phyloP scores from a whole-genome alignment of 495 filamentous ascomycete species.

The Corynascus novoguineensis region DNA sequence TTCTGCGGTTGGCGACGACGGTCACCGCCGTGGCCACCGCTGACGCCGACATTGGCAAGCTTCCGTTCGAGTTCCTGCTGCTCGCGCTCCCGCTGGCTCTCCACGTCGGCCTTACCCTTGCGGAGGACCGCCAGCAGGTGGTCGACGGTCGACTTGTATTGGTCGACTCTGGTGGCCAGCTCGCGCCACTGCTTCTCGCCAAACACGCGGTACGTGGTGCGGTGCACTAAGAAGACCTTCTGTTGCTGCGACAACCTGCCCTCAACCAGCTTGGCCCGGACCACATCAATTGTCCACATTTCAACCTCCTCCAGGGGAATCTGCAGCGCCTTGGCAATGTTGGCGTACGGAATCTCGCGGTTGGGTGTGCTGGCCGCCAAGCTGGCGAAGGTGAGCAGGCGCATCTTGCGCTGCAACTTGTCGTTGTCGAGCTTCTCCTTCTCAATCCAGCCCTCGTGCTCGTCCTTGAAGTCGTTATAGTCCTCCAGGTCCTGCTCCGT shows the following conservation, averaged over 20 bases:
- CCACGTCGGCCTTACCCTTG: slow-evolving; percentile 65
- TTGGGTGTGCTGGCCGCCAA: slow-evolving; percentile 75
- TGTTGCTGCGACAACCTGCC: slow-evolving; percentile 88
- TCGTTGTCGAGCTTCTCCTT: slow-evolving; percentile 58
- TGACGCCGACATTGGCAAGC: slow-evolving; percentile 39
- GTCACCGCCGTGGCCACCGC: slow-evolving; percentile 25
- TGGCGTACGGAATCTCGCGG: slow-evolving; percentile 76
- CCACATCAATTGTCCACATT: slow-evolving; percentile 97
- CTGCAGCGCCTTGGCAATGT: slow-evolving; percentile 75
- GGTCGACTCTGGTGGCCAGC: slow-evolving; percentile 79
- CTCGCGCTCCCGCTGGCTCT: slow-evolving; percentile 55
- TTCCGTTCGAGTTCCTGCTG: slow-evolving; percentile 53
- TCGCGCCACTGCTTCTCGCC: slow-evolving; percentile 97
- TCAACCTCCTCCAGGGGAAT: slow-evolving; percentile 79
- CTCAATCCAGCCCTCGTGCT: slow-evolving; percentile 75
- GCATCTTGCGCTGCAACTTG: slow-evolving; percentile 78
- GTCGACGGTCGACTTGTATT: slow-evolving; percentile 74
- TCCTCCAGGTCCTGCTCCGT: slow-evolving; percentile 87
- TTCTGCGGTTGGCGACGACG: slow-evolving; percentile 30
- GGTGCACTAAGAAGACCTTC: slow-evolving; percentile 87
- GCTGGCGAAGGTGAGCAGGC: slow-evolving; percentile 85
- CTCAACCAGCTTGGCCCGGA: slow-evolving; percentile 89
- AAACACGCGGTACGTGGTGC: slow-evolving; percentile 91
- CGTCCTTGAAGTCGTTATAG: slow-evolving; percentile 86
- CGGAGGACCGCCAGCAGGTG: slow-evolving; percentile 70